Base-by-base conservation (phyloP, 495 filamentous ascomycete species). In the Neurospora sp. region DNA sequence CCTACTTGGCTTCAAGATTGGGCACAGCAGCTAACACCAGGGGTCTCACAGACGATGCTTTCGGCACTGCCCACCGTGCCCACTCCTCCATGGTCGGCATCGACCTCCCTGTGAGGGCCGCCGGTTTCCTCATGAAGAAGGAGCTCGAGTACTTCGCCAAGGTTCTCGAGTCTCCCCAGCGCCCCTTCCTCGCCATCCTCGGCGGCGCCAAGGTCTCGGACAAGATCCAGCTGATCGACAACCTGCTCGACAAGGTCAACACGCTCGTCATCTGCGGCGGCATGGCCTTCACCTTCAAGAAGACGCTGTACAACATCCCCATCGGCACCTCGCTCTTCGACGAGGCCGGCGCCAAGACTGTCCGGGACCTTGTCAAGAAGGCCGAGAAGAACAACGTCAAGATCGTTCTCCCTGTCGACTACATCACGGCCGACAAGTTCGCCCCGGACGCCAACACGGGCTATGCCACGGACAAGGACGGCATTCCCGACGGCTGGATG, bases 251-350 rank as follows among this genome's bases (percentile, higher is more conserved):
- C 80, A 99, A 99, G 88, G 93, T 99, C 77, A 87, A 99, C 87
- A 94, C 90, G 82, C 89, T 99, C 75, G 91, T 98, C 83, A 93
- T 99, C 86, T 97, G 94, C 79, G 96, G 96, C 75, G 96, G 91
- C 75, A 99, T 99, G 96, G 94, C 96, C 39, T 99, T 98, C 89
- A 99, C 96, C 74, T 98, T 99, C 89, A 98, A 98, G 90, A 99
- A 99, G 89, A 95, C 94, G 45, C 87, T 98, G 45, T 89, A 98
- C 83, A 85, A 87, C 78, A 89, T 99, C 71, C 87, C 90, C 84
- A 99, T 99, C 76, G 96, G 96, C 69, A 93, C 89, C 87, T 92
- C 89, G 59, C 87, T 98, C 71, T 99, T 97, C 82, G 96, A 99
- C 80, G 94, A 98, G 85, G 92, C 89, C 22, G 96, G 96, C 71